Conservation (phyloP, 768 basidiomycete genomes). For the Dendrothele bispora region DNA sequence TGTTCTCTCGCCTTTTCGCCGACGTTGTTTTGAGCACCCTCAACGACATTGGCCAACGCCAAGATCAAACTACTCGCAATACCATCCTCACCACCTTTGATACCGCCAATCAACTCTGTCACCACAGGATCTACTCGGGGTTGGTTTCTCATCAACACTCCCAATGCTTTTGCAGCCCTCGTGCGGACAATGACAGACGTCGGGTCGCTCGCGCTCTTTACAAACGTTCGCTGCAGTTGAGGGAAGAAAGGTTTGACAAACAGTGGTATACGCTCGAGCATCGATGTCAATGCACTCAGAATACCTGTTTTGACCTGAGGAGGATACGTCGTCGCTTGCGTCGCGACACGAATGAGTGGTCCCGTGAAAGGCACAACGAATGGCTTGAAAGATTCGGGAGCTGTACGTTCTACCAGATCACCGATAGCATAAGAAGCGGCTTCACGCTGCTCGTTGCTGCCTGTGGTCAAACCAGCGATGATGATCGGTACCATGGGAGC, state of each 20-base stretch:
- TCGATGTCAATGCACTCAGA: constrained; percentile 78
- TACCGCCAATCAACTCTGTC: constrained; percentile 75
- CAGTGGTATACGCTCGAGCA: constrained; percentile 82
- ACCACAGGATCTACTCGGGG: constrained; percentile 93
- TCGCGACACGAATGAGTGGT: constrained; percentile 92
- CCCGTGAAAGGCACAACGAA: constrained; percentile 96
- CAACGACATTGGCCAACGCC: constrained; percentile 76
- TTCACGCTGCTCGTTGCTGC: constrained; percentile 93
- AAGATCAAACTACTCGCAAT: constrained; percentile 75
- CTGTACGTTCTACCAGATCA: constrained; percentile 89
- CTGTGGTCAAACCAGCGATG: constrained; percentile 90
- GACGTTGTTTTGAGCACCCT: constrained; percentile 69
- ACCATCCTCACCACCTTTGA: constrained; percentile 58
- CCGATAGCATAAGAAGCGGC: constrained; percentile 95
- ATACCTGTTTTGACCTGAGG: constrained; percentile 93
- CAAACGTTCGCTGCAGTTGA: constrained; percentile 93
- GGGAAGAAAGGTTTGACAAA: constrained; percentile 99
- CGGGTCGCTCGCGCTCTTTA: constrained; percentile 86
- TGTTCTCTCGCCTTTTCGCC: constrained; percentile 74
- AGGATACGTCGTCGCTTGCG: constrained; percentile 85
- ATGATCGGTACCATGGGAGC: constrained; percentile 84
- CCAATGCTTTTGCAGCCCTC: constrained; percentile 82
- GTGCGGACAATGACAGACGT: constrained; percentile 77
- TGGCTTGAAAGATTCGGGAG: constrained; percentile 82
- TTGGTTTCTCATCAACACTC: constrained; percentile 87